Conservation (phyloP, 1,139 yeast genomes). For the Geotrichum europaeum region DNA sequence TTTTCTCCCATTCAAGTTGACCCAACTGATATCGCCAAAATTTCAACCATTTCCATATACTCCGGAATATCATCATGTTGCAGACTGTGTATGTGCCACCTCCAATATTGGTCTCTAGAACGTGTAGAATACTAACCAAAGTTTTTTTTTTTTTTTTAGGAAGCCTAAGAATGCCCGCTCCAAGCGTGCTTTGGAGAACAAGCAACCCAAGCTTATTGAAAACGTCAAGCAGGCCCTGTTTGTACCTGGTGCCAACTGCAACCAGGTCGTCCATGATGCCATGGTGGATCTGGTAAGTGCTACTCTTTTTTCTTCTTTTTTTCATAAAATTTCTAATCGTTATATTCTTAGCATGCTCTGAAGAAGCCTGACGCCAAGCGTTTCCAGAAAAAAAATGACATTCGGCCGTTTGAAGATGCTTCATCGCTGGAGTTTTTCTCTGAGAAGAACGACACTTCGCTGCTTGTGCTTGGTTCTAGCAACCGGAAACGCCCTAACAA, state of each 20-base stretch:
- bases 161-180: conserved; percentile 95
- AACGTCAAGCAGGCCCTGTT: conserved; percentile 86
- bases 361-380: conserved; percentile 90
- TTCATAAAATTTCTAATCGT: background rate
- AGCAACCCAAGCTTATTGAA: conserved; percentile 83
- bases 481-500: conserved; percentile 94
- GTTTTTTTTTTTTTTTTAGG: conserved; percentile 20
- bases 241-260: conserved; percentile 82
- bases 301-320: background rate
- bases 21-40: background rate
- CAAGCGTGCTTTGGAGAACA: conserved; percentile 86
- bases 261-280: conserved; percentile 76
- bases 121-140: background rate
- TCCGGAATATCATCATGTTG: background rate
- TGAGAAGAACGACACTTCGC: conserved; percentile 87
- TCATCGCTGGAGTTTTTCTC: conserved; percentile 80
- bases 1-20: background rate
- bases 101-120: background rate
- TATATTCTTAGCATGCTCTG: conserved; percentile 48
- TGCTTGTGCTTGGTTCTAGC: conserved; percentile 73
- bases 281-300: conserved; percentile 60
- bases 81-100: conserved; percentile 3
- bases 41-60: background rate
- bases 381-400: conserved; percentile 79
- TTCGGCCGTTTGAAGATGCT: conserved; percentile 93